Base-by-base conservation (phyloP, 331 rosid genomes). In the Quercus lobata region DNA sequence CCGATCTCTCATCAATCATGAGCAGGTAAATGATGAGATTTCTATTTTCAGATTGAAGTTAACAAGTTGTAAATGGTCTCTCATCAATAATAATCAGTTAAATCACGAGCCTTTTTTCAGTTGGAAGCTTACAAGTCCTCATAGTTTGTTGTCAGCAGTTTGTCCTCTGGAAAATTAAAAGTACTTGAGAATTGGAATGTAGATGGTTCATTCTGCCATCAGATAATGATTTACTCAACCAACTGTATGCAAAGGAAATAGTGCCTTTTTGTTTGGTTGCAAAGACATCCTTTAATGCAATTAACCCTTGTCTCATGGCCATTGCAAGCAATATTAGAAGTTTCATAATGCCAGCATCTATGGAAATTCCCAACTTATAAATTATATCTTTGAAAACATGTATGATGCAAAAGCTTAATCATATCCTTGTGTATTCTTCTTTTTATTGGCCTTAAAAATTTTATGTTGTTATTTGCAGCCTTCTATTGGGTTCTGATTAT, bases 71-170 rank as follows among this genome's bases (percentile, higher is more conserved):
- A 7, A 22, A 29, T 65, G 92, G 62, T 95, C 94, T 71, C 96
- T 91, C 71, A 84, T 95, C 80, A 89, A 73, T 79, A 97, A 90
- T 37, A 95, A 95, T 70, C 98, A 92, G 93, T 97, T 91, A 80
- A 46, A 32, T 22, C 17, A 78, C 54, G 79, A 76, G 52, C 65
- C 15, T 54, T 82, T 69, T 83, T 83, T 27, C 76, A 46, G 53
- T 29, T 56, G 72, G 53, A 29, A 72, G 55, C 27, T 65, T 46
- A 57, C 58, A 49, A 58, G 61, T 57, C 66, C 75, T 37, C 35
- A 66, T 29, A 70, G 16, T 52, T 58, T 77, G 37, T 73, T 71
- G 57, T 44, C 29, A 49, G 61, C 32, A 37, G 19, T 49, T 85
- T 72, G 68, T 41, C 57, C 58, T 27, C 68, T 44, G 2, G 57